These are phyloP conservation scores for Akanthomyces dipterigenus DNA, from an alignment of 2,329 filamentous ascomycete genomes.

Conservation along the genomic window DNA sequence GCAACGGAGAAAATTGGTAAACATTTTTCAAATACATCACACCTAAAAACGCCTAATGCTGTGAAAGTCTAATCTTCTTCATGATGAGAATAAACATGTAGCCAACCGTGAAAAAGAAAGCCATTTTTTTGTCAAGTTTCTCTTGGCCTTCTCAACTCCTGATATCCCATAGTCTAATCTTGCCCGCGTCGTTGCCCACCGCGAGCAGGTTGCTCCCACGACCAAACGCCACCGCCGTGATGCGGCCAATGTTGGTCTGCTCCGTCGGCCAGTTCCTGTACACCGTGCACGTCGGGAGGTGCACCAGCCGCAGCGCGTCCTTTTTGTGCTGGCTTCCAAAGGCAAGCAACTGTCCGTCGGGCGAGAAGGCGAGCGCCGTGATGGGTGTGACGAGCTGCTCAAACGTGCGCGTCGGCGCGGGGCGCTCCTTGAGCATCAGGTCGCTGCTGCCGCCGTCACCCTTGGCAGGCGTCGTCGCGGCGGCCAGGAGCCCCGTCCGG, in stretches of 20 bases:
- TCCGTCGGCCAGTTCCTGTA: constrained; percentile 96
- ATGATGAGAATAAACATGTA: background rate
- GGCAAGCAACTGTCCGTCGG: constrained; percentile 82
- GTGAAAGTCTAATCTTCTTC: constrained; percentile 3
- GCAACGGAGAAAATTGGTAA: background rate
- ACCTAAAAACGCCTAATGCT: constrained; percentile 9
- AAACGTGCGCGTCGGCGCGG: constrained; percentile 65
- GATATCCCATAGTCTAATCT: constrained; percentile 88
- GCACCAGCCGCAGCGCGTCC: constrained; percentile 79
- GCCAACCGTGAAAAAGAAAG: background rate
- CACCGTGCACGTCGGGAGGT: constrained; percentile 86
- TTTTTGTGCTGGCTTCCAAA: constrained; percentile 84
- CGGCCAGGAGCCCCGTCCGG: constrained; percentile 54
- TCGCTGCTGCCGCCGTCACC: constrained; percentile 20
- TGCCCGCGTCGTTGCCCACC: constrained; percentile 82
- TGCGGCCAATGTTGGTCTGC: constrained; percentile 78
- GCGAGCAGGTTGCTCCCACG: constrained; percentile 63
- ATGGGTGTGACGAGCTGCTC: constrained; percentile 85
- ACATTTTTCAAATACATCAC: background rate
- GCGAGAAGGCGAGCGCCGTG: constrained; percentile 72
- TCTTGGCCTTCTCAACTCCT: constrained; percentile 40
- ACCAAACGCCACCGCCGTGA: constrained; percentile 67
- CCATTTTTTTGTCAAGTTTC: background rate
- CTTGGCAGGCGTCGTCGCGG: constrained; percentile 24
- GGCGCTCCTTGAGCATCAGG: constrained; percentile 54